Evolutionary conservation across 2,329 filamentous ascomycete species (phyloP), one percentile per base, ranked within the genome.

Genomic region (Neofusicoccum laricinum): DNA sequence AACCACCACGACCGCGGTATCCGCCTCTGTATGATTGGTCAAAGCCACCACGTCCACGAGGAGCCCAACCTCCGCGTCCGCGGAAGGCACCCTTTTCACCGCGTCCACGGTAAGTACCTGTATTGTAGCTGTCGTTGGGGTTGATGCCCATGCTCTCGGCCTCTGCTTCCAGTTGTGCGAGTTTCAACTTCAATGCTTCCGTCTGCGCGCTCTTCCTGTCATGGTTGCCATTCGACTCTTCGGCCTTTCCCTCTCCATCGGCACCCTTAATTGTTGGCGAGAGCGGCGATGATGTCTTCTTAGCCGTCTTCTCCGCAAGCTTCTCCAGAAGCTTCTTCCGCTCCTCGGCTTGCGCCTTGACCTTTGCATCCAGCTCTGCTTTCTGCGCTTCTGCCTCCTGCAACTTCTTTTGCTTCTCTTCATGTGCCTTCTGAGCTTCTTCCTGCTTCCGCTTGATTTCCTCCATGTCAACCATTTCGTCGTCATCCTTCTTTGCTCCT

Each of bases 111-210:
- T 68, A 69, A 11, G 76, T 74, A 17, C 11, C 19, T 10, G 68
- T 34, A 11, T 67, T 68, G n/a, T 38, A 15, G 4, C 41, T 21
- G 10, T 75, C 80, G 3, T 86, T 82, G 1, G 87, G 85, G 70
- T 91, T 87, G 36, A 93, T 82, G 7, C 90, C 90, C 38, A 93
- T 80, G 8, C 84, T 84, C 70, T 85, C 84, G 14, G 90, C 90
- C 76, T 93, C 90, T 21, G 86, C 87, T 72, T 93, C 88, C 6
- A 93, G 79, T n/a, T 84, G 86, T 1, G 89, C 89, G 14, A 93
- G 80, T 71, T 91, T 88, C 2, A 88, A 88, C 49, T 87, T 86
- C n/a, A 94, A 80, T 48, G 84, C 82, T 57, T 88, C 86, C 1
- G 89, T 89, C 69, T 87, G 82, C 4, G 82, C 78, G 65, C 73